phyloP scores from a whole-genome alignment of 2,329 filamentous ascomycete species.

The Myriosclerotinia scirpicola region DNA sequence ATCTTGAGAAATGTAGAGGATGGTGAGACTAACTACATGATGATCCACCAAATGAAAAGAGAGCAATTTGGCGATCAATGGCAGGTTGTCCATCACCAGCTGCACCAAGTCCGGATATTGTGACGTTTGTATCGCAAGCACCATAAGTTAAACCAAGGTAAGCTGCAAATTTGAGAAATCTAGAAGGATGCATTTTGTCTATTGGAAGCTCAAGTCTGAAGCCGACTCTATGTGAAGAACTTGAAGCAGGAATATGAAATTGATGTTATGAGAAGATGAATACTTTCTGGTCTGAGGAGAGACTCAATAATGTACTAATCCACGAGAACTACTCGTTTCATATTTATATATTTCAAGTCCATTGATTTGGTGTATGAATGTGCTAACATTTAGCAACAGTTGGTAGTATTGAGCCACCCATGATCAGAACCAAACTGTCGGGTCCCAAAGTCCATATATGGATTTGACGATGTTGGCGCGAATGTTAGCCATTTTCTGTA shows the following conservation, averaged over 20 bases:
- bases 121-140: conserved; percentile 18
- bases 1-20: too few relatives aligned
- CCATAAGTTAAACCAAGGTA: conserved; percentile 5
- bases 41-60: conserved; percentile 17
- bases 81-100: conserved; percentile 8
- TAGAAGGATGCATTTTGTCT: conserved; percentile 9
- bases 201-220: background rate
- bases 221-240: background rate
- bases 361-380: background rate
- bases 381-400: conserved; percentile 13
- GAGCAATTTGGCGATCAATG: conserved; percentile 3
- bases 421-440: conserved; percentile 15
- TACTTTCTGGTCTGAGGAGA: background rate
- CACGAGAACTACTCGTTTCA: conserved; percentile 11
- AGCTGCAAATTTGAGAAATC: background rate
- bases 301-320: conserved; percentile 1
- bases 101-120: conserved; percentile 10
- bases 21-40: conserved; percentile 1
- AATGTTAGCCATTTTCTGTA: background rate
- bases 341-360: background rate
- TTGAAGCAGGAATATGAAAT: background rate
- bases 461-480: background rate
- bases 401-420: conserved; percentile 14
- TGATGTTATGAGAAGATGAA: background rate
- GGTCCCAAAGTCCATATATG: background rate